These are phyloP conservation scores for Lichtheimia hyalospora DNA, from an alignment of 371 early-diverging fungal genomes.

Conservation along the genomic window DNA sequence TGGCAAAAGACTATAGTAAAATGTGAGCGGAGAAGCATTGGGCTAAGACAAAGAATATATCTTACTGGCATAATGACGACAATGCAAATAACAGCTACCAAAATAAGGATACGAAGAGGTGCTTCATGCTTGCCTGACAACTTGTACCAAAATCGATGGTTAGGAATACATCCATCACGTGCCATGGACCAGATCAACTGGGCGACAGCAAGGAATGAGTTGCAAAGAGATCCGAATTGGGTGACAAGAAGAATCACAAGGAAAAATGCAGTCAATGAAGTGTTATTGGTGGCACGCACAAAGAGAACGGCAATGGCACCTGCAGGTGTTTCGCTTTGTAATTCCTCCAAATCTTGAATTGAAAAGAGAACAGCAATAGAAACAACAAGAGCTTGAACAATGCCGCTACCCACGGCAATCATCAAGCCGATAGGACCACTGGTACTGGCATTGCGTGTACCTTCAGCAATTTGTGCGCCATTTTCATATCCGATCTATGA, in stretches of 20 bases:
- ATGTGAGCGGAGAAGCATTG: too few species aligned
- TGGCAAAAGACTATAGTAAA: constrained; percentile 18
- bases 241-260: constrained; percentile 22
- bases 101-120: constrained; percentile 18
- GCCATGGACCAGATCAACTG: constrained; percentile 26
- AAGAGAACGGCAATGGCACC: constrained; percentile 21
- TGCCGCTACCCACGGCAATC: constrained; percentile 29
- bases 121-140: constrained; percentile 13
- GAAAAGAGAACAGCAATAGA: constrained; percentile 36
- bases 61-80: constrained; percentile 28
- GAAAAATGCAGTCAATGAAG: constrained; percentile 19
- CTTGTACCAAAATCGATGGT: constrained; percentile 20
- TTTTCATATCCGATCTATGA: constrained; percentile 33
- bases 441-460: constrained; percentile 33
- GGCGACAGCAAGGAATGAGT: constrained; percentile 14
- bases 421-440: constrained; percentile 43
- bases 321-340: constrained; percentile 5
- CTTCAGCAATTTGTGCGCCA: constrained; percentile 43
- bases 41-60: neutral
- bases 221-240: constrained; percentile 25
- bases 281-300: constrained; percentile 12
- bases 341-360: constrained; percentile 38
- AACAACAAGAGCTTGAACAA: constrained; percentile 36
- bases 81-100: constrained; percentile 15
- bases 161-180: constrained; percentile 24